Conservation (phyloP, 345 rosid genomes). For the Eucalyptus coolabah region DNA sequence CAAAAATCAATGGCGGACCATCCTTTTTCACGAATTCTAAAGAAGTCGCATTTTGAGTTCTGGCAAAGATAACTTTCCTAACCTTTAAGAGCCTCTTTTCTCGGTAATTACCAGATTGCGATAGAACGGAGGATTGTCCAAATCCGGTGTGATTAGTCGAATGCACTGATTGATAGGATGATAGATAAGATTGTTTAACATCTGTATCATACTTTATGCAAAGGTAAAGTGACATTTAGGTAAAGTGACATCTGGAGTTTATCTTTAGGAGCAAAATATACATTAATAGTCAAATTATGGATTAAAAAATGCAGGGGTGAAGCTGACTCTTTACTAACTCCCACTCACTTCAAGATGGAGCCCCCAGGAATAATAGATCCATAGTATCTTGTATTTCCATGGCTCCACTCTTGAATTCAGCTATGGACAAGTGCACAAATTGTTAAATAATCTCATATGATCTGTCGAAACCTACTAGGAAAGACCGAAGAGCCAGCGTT, state of each 20-base stretch:
- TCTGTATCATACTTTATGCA: neutral
- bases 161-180: neutral
- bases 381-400: neutral
- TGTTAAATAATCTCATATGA: neutral
- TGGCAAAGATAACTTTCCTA: neutral
- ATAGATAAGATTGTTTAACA: neutral
- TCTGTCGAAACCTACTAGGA: neutral
- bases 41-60: neutral
- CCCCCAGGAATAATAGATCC: neutral
- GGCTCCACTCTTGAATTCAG: neutral
- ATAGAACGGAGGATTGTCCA: neutral
- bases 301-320: neutral
- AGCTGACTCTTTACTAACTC: neutral
- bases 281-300: neutral
- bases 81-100: neutral
- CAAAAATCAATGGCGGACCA: neutral
- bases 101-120: neutral
- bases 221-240: neutral
- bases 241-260: neutral
- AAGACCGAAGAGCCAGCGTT: neutral
- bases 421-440: neutral
- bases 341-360: neutral
- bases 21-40: neutral
- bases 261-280: neutral
- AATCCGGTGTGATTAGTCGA: neutral